Evolutionary conservation across 2,329 filamentous ascomycete genomes (phyloP).

Genomic region (Ceratocystis diversiconidia): DNA sequence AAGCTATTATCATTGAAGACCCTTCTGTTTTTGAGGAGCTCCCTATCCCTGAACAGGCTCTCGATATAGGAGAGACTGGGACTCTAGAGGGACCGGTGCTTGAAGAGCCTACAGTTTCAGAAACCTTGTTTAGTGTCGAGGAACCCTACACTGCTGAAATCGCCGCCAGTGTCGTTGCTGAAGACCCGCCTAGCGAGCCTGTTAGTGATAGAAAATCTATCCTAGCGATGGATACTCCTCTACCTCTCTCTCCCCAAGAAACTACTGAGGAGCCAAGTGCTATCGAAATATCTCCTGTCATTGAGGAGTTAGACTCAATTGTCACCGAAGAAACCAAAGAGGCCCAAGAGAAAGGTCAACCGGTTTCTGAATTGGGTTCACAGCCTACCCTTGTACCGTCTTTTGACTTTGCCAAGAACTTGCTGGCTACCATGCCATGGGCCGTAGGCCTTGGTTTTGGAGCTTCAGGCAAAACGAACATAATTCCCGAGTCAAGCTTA

Average conservation of each 20-base stretch:
- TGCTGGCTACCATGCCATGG: constrained; percentile 13
- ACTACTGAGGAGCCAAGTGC: neutral
- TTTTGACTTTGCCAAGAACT: constrained; percentile 1
- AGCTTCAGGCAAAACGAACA: neutral
- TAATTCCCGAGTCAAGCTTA: neutral
- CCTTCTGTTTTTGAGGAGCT: neutral
- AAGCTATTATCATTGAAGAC: neutral
- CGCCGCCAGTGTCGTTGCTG: too few relatives aligned
- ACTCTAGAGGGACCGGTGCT: neutral
- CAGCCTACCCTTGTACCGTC: constrained; percentile 8
- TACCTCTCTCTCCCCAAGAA: neutral
- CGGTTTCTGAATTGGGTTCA: neutral
- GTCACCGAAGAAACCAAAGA: neutral
- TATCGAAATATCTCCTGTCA: neutral
- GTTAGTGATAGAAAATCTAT: too few relatives aligned
- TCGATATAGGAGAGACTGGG: too few relatives aligned
- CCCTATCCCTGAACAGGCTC: neutral
- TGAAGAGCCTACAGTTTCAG: neutral
- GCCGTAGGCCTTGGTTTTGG: neutral
- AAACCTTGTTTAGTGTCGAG: neutral
- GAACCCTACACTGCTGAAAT: too few relatives aligned
- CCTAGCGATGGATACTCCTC: too few relatives aligned
- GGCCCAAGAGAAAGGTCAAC: neutral
- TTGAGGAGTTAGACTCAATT: neutral
- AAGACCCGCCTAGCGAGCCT: too few relatives aligned